Percentiles rank a stretch among this genome's conserved stretches.
Conservation (phyloP, 257 asterid genomes). For the Solanum ossicruentum region DNA sequence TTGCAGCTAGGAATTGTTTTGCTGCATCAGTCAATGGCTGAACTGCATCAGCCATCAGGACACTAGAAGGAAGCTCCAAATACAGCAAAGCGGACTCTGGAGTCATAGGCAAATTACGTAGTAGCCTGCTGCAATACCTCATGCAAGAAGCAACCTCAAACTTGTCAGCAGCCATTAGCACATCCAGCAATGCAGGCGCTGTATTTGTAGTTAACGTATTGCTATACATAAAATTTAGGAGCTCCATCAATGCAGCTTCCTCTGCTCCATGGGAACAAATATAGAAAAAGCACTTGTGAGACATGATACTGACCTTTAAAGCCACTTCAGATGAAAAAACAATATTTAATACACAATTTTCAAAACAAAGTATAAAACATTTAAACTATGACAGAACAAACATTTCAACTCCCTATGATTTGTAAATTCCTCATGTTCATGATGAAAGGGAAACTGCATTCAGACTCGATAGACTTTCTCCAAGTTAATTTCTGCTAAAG, state of each 20-base stretch:
- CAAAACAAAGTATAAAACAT: not conserved
- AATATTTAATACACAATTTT: not conserved
- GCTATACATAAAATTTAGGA: constrained; percentile 17
- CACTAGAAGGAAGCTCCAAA: constrained; percentile 13
- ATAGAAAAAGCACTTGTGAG: not conserved
- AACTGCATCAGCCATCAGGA: constrained; percentile 18
- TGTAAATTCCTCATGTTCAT: not conserved
- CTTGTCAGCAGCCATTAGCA: constrained; percentile 19
- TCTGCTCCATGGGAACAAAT: constrained; percentile 6
- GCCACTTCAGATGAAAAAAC: not conserved
- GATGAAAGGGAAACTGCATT: not conserved
- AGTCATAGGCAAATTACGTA: constrained; percentile 8
- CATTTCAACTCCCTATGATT: not conserved
- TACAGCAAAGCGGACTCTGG: constrained; percentile 13
- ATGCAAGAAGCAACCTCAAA: constrained; percentile 18
- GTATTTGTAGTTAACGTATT: constrained; percentile 5
- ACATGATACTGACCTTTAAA: not conserved
- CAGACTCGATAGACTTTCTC: not conserved
- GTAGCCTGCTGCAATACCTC: constrained; percentile 8
- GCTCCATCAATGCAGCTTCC: constrained; percentile 19
- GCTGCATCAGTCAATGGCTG: constrained; percentile 13
- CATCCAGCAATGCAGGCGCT: constrained; percentile 10
- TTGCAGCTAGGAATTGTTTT: constrained; percentile 12
- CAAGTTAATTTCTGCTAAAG: not conserved
- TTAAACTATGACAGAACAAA: not conserved